Evolutionary conservation across 495 filamentous ascomycete species (phyloP), one percentile per base, ranked within the genome.

Genomic region (Talaromyces liani): DNA sequence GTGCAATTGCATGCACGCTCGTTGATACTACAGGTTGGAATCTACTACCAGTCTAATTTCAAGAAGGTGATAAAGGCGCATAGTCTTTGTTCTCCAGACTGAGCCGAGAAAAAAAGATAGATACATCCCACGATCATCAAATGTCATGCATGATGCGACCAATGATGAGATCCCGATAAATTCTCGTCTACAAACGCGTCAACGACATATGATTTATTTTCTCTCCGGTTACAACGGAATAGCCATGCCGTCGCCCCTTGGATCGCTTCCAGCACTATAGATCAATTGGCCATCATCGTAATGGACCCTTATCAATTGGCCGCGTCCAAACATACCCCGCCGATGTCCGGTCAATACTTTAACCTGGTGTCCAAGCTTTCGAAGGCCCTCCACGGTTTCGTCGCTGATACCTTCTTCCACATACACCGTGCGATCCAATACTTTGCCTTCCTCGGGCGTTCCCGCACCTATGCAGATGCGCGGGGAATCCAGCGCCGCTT

Each of bases 401-500:
- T 84, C 83, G 3, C 79, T 78, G 67, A 98, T 90, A 0, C 93
- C 93, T 64, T 96, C 92, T 71, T 98, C 94, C 0, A 97, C 78
- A 71, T 82, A 90, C 2, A 98, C 88, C 1, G 78, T 86, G 16
- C 77, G 77, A 66, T 85, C 82, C 12, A 80, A 67, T 65, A 81
- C 68, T 60, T 79, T 72, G 31, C 83, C 72, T 54, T 79, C 66
- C 60, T 84, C 81, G 29, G 85, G 82, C 77, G 85, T 89, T 2
- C 84, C 84, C 0, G 87, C 86, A 3, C 89, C 88, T 66, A 93
- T 87, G 65, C 92, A 96, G 47, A 98, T 80, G 9, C 94, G 80
- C 39, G 95, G 93, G 33, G 94, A 87, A 70, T 98, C 94, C 3
- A 98, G 80, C 53, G 95, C 93, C 34, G 88, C 87, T 79, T 98